Base-by-base conservation (phyloP, 2,329 filamentous ascomycete species). In the Trichoderma sp. region DNA sequence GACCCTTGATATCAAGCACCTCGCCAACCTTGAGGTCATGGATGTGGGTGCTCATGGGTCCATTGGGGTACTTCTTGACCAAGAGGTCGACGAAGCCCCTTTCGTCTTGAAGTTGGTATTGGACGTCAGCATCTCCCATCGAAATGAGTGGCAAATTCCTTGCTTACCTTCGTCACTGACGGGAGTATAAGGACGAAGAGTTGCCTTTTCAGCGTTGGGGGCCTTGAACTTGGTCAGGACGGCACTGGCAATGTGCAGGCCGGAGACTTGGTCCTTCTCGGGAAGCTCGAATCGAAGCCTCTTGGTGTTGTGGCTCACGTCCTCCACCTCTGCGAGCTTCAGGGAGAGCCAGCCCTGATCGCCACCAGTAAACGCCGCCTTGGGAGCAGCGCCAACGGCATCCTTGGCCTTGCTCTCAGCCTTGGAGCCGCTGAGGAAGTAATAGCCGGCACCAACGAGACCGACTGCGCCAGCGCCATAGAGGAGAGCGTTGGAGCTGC, bases 231-330 rank as follows among this genome's bases (percentile, higher is more conserved):
- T 97, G 72, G 95, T 95, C 78, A 99, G 84, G 73, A 99, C 81
- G 54, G 93, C 94, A 86, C 92, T 97, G 68, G 94, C 89, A 71
- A 97, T 83, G 39, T 86, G 81, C 68, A 99, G 83, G 53, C 95
- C 95, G 68, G 92, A 94, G 64, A 97, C 90, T 80, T 90, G 88
- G 78, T 97, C 91, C 70, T 88, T 84, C 78, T 96, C 92, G 17
- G 92, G 92, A 52, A 98, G 88, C 75, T 90, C 89, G 81, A 99
- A 98, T 74, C 92, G 89, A 78, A 98, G 85, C 74, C 87, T 90
- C 89, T 98, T 98, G 74, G 93, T 96, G 85, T 98, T 98, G 86
- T 94, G 91, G 84, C 93, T 97, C 82, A 97, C 81, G 54, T 84
- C 81, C 81, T 97, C 91, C 59, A 93, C 86, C 67, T 90, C 88